Evolutionary conservation across 2,329 filamentous ascomycete species (phyloP), one percentile per base, ranked within the genome.

Genomic region (Penicillium psychrosexuale): DNA sequence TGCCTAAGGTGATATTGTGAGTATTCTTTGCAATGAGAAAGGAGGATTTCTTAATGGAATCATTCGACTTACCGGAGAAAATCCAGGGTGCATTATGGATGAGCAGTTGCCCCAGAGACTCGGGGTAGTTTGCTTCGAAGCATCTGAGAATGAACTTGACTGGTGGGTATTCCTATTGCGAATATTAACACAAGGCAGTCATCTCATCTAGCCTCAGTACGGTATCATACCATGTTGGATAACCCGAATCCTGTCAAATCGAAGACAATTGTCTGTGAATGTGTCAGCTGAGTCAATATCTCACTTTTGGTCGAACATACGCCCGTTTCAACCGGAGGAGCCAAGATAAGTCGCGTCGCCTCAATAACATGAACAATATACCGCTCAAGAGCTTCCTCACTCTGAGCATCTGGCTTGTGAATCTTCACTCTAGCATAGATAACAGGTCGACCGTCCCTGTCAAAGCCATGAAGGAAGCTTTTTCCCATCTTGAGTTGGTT

Each of bases 91-190:
- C 86, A 72, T 96, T 96, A 78, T 97, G 93, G 36, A 97, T 90
- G 43, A 97, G 81, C 4, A 97, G 88, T 2, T 86, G 83, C 15
- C 93, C 93, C 1, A 97, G 81, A 40, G 86, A 93, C 73, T 97
- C 93, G 0, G 93, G 93, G 66, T 97, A 97, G 71, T 97, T 97
- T 55, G 93, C 93, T 77, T 97, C 93, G 69, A 97, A 97, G 73
- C 91, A 96, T 75, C 95, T 94, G 73, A 97, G 96, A 85, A 97
- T 96, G 76, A 97, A 97, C 68, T 96, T 97, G 55, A 97, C 89
- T 1, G 93, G 92, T 0, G 88, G 84, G 72, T 97, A 97, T 72
- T 97, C 93, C 84, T 87, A 49, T 22, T 12, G 1, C 12, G 3
- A 8, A 24, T 33, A 7, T 57, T n/a, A 55, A 38, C 31, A 9